Percentiles rank a stretch among this genome's conserved stretches.
Conservation (phyloP, 768 basidiomycete genomes). For the Mycena maculata region DNA sequence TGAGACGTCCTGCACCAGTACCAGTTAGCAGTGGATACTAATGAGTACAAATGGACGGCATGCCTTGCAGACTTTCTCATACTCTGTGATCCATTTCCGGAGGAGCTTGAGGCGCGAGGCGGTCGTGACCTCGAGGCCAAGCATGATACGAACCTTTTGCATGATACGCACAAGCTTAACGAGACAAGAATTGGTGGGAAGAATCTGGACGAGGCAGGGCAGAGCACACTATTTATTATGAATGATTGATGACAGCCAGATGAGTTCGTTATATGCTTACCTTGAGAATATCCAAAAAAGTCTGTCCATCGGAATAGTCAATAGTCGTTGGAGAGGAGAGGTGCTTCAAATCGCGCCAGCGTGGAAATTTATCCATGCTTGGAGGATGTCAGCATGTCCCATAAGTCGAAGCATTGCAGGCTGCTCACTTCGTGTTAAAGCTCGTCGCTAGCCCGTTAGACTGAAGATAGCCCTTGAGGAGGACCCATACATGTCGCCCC, state of each 20-base stretch:
- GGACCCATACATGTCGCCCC: slow-evolving; percentile 20
- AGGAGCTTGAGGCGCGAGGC: background rate
- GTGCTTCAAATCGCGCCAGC: slow-evolving; percentile 21
- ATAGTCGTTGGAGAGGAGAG: slow-evolving; percentile 9
- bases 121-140: background rate
- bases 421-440: slow-evolving; percentile 9
- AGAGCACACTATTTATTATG: slow-evolving; percentile 1
- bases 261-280: background rate
- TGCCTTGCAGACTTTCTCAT: slow-evolving; percentile 1
- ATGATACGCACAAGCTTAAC: background rate
- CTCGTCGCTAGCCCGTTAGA: background rate
- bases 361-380: slow-evolving; percentile 13
- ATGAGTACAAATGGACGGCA: too few species aligned
- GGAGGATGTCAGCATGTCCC: background rate
- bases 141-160: background rate
- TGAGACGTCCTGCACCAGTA: too few species aligned
- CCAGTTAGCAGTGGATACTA: too few species aligned
- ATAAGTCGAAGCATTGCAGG: too few species aligned
- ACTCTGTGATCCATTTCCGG: background rate
- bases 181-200: background rate
- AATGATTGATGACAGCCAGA: background rate
- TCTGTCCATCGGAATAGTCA: slow-evolving; percentile 13
- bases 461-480: background rate
- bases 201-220: slow-evolving; percentile 7
- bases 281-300: slow-evolving; percentile 17